A percentile compares a stretch with the other conserved stretches of the same genome.
phyloP scores from a whole-genome alignment of 345 rosid genomes.

The Nephelium lappaceum region DNA sequence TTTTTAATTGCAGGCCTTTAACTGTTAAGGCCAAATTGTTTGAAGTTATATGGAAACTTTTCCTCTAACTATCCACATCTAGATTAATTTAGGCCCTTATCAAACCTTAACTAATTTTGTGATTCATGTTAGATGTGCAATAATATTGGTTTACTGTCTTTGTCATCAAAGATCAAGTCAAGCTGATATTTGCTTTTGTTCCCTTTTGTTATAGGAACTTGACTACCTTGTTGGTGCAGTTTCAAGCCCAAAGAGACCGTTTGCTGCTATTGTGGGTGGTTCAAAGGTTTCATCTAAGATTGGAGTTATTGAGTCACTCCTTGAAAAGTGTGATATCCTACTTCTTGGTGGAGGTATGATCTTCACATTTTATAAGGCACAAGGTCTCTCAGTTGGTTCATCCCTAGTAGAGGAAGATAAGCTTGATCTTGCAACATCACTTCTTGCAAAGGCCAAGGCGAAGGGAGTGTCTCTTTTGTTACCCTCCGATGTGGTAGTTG shows the following conservation, averaged over 20 bases:
- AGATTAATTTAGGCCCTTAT: neutral
- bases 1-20: neutral
- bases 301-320: constrained; percentile 90
- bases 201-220: constrained; percentile 57
- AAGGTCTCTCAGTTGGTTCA: constrained; percentile 76
- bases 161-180: constrained; percentile 1
- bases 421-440: constrained; percentile 73
- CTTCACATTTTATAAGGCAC: constrained; percentile 86
- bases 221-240: constrained; percentile 97
- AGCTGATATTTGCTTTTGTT: neutral
- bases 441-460: constrained; percentile 78
- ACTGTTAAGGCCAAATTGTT: neutral
- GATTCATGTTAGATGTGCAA: neutral
- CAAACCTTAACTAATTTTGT: neutral
- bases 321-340: constrained; percentile 68
- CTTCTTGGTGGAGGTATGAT: constrained; percentile 96
- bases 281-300: constrained; percentile 93
- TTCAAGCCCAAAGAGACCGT: constrained; percentile 88
- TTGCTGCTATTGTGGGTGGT: constrained; percentile 98
- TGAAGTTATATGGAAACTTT: neutral
- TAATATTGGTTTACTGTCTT: neutral
- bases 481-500: constrained; percentile 84
- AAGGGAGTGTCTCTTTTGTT: constrained; percentile 81
- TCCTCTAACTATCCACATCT: neutral
- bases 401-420: constrained; percentile 89